Percentiles rank a stretch among this genome's conserved stretches.
phyloP scores from a whole-genome alignment of 306 rosid genomes.

The Inga oerstediana region DNA sequence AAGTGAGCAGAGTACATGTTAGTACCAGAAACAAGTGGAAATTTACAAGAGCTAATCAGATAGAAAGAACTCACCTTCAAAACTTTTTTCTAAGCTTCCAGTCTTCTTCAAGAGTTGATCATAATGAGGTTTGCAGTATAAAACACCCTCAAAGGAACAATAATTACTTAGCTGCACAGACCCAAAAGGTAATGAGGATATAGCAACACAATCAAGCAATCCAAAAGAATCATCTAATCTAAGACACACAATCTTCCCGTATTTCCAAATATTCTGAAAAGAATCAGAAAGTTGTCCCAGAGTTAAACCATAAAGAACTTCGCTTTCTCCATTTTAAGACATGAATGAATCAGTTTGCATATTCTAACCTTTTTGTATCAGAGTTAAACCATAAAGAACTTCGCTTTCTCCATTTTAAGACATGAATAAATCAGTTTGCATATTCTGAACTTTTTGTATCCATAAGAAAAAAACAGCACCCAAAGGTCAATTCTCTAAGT shows the following conservation, averaged over 20 bases:
- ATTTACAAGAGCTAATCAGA: constrained; percentile 17
- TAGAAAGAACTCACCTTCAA: constrained; percentile 63
- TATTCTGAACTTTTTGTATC: neutral
- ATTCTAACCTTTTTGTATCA: neutral
- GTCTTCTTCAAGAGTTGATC: constrained; percentile 90
- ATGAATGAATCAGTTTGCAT: neutral
- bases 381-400: neutral
- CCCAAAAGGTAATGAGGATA: constrained; percentile 6
- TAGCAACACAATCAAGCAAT: neutral
- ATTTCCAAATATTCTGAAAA: neutral
- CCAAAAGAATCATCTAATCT: neutral
- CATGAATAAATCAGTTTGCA: neutral
- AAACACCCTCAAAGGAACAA: constrained; percentile 84
- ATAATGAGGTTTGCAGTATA: constrained; percentile 96
- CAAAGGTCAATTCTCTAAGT: neutral
- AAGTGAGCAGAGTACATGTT: neutral
- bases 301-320: neutral
- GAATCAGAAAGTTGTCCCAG: constrained; percentile 5
- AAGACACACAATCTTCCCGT: neutral
- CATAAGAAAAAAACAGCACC: neutral
- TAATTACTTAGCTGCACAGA: constrained; percentile 78
- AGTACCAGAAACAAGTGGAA: constrained; percentile 9
- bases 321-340: neutral
- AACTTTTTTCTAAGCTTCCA: constrained; percentile 95
- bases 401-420: neutral